These are phyloP conservation scores for Coemansia sp. DNA, from an alignment of 192 early-diverging fungal genomes.

Conservation along the genomic window DNA sequence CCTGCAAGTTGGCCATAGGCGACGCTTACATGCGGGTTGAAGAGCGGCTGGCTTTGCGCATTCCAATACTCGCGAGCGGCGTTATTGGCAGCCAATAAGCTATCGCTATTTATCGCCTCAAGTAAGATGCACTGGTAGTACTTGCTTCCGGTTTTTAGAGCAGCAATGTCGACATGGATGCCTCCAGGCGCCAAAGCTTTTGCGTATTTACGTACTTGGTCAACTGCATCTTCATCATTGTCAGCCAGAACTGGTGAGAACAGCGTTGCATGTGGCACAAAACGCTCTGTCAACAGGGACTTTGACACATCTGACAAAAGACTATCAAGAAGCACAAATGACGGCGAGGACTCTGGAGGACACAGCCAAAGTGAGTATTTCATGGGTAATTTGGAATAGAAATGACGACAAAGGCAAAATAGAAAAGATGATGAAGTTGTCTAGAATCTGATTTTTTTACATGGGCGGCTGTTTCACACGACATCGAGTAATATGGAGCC, in stretches of 20 bases:
- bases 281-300: constrained; percentile 19
- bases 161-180: constrained; percentile 19
- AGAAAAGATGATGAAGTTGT: neutral
- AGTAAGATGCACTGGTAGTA: constrained; percentile 47
- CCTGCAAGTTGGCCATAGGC: constrained; percentile 27
- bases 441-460: too few relatives aligned
- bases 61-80: constrained; percentile 40
- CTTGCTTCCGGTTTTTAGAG: constrained; percentile 17
- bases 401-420: neutral
- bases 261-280: constrained; percentile 39
- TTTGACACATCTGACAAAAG: constrained; percentile 17
- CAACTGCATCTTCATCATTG: constrained; percentile 21
- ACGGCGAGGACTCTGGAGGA: constrained; percentile 17
- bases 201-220: constrained; percentile 21
- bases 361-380: constrained; percentile 56
- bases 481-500: constrained; percentile 22
- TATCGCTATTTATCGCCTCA: constrained; percentile 1
- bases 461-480: neutral
- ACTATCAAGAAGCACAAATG: constrained; percentile 3
- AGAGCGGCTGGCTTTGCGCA: constrained; percentile 12
- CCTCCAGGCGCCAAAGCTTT: constrained; percentile 14
- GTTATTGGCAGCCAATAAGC: constrained; percentile 20
- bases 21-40: constrained; percentile 42
- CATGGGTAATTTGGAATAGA: neutral
- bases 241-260: constrained; percentile 33